Percentiles rank a stretch among this genome's conserved stretches.
Evolutionary conservation across 2,329 filamentous ascomycete genomes (phyloP).

Genomic region (Aspergillus sp.): DNA sequence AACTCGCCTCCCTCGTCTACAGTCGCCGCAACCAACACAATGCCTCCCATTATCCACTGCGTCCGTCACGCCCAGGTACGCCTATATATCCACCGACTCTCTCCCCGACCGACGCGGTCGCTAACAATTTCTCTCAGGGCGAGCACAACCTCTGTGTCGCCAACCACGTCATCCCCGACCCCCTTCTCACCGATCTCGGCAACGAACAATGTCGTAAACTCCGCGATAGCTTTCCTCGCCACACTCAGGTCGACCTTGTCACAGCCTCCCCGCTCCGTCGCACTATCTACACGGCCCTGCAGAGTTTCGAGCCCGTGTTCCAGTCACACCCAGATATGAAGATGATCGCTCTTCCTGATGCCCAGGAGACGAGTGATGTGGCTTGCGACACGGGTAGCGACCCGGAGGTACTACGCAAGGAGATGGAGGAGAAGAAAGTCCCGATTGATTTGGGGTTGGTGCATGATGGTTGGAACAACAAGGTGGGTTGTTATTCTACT

Average conservation of each 20-base stretch:
- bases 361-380: constrained; percentile 75
- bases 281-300: constrained; percentile 75
- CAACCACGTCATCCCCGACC: constrained; percentile 75
- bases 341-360: constrained; percentile 68
- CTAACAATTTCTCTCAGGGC: constrained; percentile 55
- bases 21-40: constrained; percentile 15
- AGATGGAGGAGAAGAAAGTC: constrained; percentile 58
- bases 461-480: constrained; percentile 70
- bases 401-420: constrained; percentile 54
- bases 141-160: constrained; percentile 73
- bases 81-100: too few species aligned
- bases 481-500: constrained; percentile 42
- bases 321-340: constrained; percentile 48
- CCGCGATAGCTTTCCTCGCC: constrained; percentile 63
- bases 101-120: neutral
- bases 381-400: constrained; percentile 75
- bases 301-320: constrained; percentile 64
- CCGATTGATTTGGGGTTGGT: constrained; percentile 67
- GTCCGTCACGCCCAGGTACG: constrained; percentile 51
- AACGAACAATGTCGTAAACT: constrained; percentile 71
- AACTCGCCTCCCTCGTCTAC: neutral
- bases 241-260: constrained; percentile 66
- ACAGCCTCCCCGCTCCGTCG: constrained; percentile 78
- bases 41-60: constrained; percentile 48
- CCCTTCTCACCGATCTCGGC: constrained; percentile 74